phyloP scores from a whole-genome alignment of 2,329 filamentous ascomycete genomes.

The Penicillium sp. region DNA sequence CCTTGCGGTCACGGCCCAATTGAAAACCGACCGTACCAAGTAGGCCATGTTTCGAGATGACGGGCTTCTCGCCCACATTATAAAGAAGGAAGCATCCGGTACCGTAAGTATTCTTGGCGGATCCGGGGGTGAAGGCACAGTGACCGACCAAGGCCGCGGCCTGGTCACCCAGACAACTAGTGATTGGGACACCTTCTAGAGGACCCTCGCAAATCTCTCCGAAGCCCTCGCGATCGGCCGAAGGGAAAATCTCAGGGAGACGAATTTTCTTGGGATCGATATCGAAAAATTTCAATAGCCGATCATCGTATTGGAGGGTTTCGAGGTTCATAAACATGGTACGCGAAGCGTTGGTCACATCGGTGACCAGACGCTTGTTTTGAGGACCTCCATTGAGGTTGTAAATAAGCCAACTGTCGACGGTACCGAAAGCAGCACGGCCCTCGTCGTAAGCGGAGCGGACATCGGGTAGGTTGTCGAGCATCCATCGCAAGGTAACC shows the following conservation, averaged over 20 bases:
- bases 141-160: constrained; percentile 84
- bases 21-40: constrained; percentile 84
- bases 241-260: constrained; percentile 81
- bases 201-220: constrained; percentile 66
- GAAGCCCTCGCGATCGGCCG: constrained; percentile 72
- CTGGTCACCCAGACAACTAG: constrained; percentile 85
- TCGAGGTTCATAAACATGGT: constrained; percentile 95
- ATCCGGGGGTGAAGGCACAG: constrained; percentile 77
- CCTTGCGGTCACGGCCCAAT: constrained; percentile 64
- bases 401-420: constrained; percentile 87
- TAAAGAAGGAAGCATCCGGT: constrained; percentile 88
- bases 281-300: constrained; percentile 75
- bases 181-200: constrained; percentile 70
- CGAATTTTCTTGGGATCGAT: constrained; percentile 71
- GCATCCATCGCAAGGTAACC: constrained; percentile 80
- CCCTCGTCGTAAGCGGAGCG: constrained; percentile 74
- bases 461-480: constrained; percentile 70
- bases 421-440: constrained; percentile 78
- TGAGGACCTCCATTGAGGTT: constrained; percentile 71
- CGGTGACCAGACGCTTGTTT: constrained; percentile 74
- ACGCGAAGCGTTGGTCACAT: constrained; percentile 82
- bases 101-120: constrained; percentile 89
- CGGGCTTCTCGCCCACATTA: constrained; percentile 81
- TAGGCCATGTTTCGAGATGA: constrained; percentile 79
- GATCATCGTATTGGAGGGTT: constrained; percentile 76